Evolutionary conservation across 2,329 filamentous ascomycete species (phyloP), one percentile per base, ranked within the genome.

Genomic region (Drechslera avenae): DNA sequence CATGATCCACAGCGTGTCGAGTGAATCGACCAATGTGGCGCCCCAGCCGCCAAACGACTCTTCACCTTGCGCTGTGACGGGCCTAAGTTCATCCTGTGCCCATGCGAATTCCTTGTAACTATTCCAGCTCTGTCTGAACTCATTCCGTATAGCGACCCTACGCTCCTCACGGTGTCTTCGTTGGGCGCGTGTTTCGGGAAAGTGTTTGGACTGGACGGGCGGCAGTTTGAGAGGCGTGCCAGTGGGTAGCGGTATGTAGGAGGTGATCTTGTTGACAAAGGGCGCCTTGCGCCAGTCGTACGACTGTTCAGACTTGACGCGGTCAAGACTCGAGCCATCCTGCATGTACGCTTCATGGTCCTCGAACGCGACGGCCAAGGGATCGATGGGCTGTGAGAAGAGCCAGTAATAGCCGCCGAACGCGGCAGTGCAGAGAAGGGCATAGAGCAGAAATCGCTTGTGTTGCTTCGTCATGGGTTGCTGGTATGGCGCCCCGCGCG

Each of bases 1-100:
- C 76, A 79, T 78, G 41, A 79, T 79, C 75, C 75, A 79, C 9
- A 79, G 63, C 4, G 73, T 77, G 51, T 79, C 78, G 18, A 79
- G 63, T 18, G 73, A 73, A 55, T 79, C 77, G 10, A 80, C 75
- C 19, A 80, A 52, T 17, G 72, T 79, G 8, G 77, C 78, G 17
- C 73, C 76, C 78, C 78, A 80, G 28, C 77, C 78, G 5, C 78
- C 77, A 55, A 79, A 80, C 5, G 70, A 67, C 54, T 78, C 67
- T n/a, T 66, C 64, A 2, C 59, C 63, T 18, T 63, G 56, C 5
- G 74, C 76, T 23, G 68, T 70, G 2, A 78, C 54, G 3, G 78
- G 78, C 23, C 62, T 67, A 10, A 80, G 66, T 62, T 81, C 78
- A 54, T 81, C 78, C 41, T 74, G 66, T 54, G 73, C 69, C 77